Base-by-base conservation (phyloP, 768 basidiomycete genomes). In the Leucocoprinus leucothites region DNA sequence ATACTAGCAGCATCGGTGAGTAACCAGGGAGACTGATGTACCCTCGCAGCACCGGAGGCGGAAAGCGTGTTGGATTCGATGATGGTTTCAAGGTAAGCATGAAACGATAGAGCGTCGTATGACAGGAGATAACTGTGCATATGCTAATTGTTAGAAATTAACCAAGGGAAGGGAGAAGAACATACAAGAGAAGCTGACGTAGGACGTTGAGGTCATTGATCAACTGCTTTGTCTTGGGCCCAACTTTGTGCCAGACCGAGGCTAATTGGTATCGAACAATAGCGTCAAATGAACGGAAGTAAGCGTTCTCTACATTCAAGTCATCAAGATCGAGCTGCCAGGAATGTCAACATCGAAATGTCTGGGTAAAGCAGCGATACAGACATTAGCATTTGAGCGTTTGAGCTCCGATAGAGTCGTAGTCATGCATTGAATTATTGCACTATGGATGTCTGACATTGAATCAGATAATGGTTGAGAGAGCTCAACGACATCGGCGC, bases 201-300 rank as follows among this genome's bases (percentile, higher is more conserved):
- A 99, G 78, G 1, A 86, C 88, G 0, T 89, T 85, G 16, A 99
- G 81, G 66, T 98, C 96, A 48, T 78, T 82, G 8, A 98, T 93
- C 9, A 98, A 82, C 57, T 94, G 91, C 62, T 91, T 94, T 3
- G 95, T 98, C 57, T 83, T 87, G 1, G 91, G 86, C 0, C 94
- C 94, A 24, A 96, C 95, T 71, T 94, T 92, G 69, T 98, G 94
- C 96, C 97, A 98, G 6, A 97, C 88, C 0, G 94, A 80, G 67
- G 97, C 93, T 7, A 98, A 81, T 63, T 95, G 93, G 28, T 84
- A 82, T 2, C 95, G 84, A 2, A 98, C 94, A 48, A 96, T 79
- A 18, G 81, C 72, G 64, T 98, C 95, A 64, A 98, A 99, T 1
- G 90, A 92, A 31, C 85, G 84, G 69, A 98, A 98, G 63, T 98